phyloP scores from a whole-genome alignment of 495 filamentous ascomycete species.

The Podospora bellae-mahoneyi region DNA sequence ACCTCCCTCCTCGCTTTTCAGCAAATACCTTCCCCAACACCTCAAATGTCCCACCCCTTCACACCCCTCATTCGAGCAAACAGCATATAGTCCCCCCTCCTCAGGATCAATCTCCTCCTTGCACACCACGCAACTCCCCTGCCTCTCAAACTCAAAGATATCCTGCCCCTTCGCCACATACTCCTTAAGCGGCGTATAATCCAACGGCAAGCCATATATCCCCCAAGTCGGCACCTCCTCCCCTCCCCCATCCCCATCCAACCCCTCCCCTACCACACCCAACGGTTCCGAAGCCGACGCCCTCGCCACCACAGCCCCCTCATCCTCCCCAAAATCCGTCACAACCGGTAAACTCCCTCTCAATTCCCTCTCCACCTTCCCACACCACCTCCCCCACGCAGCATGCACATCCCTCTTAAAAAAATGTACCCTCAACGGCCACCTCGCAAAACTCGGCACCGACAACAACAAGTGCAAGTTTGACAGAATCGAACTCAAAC shows the following conservation, averaged over 20 bases:
- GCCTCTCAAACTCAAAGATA: constrained; percentile 57
- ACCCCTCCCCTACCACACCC: no score
- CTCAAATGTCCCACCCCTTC: constrained; percentile 66
- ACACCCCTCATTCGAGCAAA: constrained; percentile 68
- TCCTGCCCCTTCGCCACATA: constrained; percentile 70
- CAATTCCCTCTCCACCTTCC: constrained; percentile 46
- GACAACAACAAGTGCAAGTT: constrained; percentile 77
- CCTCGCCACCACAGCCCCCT: not conserved
- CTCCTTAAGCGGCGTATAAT: constrained; percentile 60
- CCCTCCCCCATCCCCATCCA: not conserved
- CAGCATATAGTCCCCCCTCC: constrained; percentile 55
- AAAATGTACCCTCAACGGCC: constrained; percentile 82
- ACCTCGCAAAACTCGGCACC: constrained; percentile 68
- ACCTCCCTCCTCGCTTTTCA: constrained; percentile 35
- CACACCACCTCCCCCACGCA: constrained; percentile 62
- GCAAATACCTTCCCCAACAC: constrained; percentile 69
- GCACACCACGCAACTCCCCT: constrained; percentile 65
- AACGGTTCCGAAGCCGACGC: not conserved
- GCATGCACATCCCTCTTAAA: constrained; percentile 66
- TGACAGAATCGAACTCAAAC: constrained; percentile 59
- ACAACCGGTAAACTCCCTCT: constrained; percentile 51
- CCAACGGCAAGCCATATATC: constrained; percentile 59
- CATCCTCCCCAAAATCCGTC: constrained; percentile 47
- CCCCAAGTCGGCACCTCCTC: constrained; percentile 32
- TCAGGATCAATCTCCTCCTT: constrained; percentile 43